These are phyloP conservation scores for Vitis rotundifolia DNA, from an alignment of 164 flowering plant species.

Conservation along the genomic window DNA sequence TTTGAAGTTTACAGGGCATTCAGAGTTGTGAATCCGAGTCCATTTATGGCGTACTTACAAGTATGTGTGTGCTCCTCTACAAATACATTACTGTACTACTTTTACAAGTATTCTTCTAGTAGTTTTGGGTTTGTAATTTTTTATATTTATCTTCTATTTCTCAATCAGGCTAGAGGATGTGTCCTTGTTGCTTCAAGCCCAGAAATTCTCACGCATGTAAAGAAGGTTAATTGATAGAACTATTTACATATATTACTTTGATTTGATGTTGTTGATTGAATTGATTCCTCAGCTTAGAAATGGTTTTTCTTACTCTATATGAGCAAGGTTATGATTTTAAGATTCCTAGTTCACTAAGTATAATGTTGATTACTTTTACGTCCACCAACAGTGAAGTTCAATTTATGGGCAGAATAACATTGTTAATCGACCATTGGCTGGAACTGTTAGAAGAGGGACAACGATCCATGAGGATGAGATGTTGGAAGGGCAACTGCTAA, in stretches of 20 bases:
- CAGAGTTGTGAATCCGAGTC: conserved; percentile 94
- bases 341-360: neutral
- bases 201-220: conserved; percentile 82
- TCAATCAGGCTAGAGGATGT: conserved; percentile 87
- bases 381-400: neutral
- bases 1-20: conserved; percentile 94
- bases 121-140: neutral
- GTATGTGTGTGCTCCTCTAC: conserved; percentile 29
- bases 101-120: neutral
- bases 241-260: neutral
- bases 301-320: neutral
- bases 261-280: neutral
- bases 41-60: conserved; percentile 86
- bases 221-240: conserved; percentile 50
- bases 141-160: conserved; percentile 5
- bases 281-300: neutral
- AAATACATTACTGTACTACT: neutral
- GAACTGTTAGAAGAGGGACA: conserved; percentile 80
- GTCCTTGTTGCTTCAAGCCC: conserved; percentile 94
- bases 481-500: conserved; percentile 57
- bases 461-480: conserved; percentile 63
- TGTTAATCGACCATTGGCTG: conserved; percentile 82
- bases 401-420: conserved; percentile 48
- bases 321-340: neutral
- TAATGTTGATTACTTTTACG: neutral